phyloP scores from a whole-genome alignment of 2,329 filamentous ascomycete species.

The Neopestalotiopsis sp. region DNA sequence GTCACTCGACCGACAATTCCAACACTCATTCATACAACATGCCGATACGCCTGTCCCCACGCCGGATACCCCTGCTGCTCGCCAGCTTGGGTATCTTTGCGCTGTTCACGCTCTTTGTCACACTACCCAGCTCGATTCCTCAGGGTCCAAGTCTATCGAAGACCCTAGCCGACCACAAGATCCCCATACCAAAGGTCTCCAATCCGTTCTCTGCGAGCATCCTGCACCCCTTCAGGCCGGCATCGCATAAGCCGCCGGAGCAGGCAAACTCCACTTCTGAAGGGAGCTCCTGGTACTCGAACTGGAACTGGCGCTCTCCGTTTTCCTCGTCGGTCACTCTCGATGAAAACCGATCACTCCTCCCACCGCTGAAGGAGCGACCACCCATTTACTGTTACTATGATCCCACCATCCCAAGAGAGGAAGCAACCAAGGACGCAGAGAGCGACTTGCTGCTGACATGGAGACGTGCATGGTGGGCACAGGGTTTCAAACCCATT shows the following conservation, averaged over 20 bases:
- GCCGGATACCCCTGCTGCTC: constrained; percentile 59
- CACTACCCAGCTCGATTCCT: constrained; percentile 54
- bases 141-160: constrained; percentile 54
- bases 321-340: constrained; percentile 83
- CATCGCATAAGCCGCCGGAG: constrained; percentile 73
- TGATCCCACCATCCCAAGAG: constrained; percentile 69
- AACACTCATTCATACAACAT: constrained; percentile 36
- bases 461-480: constrained; percentile 96
- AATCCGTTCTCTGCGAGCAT: constrained; percentile 53
- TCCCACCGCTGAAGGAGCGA: constrained; percentile 76
- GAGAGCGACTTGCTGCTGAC: constrained; percentile 81
- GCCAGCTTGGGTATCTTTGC: constrained; percentile 58
- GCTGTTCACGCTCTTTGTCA: constrained; percentile 58
- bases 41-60: constrained; percentile 58
- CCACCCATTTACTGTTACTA: constrained; percentile 91
- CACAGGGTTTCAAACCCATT: constrained; percentile 85
- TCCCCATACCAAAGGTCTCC: constrained; percentile 55
- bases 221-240: constrained; percentile 71
- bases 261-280: constrained; percentile 81
- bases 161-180: constrained; percentile 53
- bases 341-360: constrained; percentile 82
- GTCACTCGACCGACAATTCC: background rate
- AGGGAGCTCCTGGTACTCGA: constrained; percentile 82
- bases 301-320: constrained; percentile 89
- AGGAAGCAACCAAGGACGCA: constrained; percentile 69